A percentile compares a stretch with the other conserved stretches of the same genome.
phyloP scores from a whole-genome alignment of 2,329 filamentous ascomycete genomes.

The Curvularia sp. region DNA sequence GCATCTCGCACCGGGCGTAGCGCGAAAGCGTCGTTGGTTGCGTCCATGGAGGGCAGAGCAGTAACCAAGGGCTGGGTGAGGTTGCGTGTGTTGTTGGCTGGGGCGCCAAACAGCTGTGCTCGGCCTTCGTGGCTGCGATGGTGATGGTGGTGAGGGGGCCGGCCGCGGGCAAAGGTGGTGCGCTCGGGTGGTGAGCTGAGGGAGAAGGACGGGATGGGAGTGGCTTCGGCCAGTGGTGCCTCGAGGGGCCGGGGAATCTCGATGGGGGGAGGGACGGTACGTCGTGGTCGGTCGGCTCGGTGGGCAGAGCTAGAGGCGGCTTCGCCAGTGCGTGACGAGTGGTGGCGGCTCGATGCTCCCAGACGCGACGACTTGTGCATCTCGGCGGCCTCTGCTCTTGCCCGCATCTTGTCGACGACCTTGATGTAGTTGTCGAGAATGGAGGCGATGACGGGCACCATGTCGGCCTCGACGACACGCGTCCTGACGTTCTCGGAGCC shows the following conservation, averaged over 20 bases:
- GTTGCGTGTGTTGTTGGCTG: conserved; percentile 48
- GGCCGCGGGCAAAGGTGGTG: conserved; percentile 67
- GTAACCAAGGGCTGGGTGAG: conserved; percentile 72
- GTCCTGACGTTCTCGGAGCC: conserved; percentile 94
- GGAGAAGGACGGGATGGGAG: conserved; percentile 68
- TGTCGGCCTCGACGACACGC: conserved; percentile 95
- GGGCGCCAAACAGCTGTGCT: conserved; percentile 39
- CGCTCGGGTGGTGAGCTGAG: conserved; percentile 75
- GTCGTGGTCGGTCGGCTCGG: conserved; percentile 60
- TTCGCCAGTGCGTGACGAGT: conserved; percentile 52
- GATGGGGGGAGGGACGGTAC: conserved; percentile 85
- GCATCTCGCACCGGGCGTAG: conserved; percentile 83
- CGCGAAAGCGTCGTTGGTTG: conserved; percentile 70
- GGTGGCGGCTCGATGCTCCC: conserved; percentile 48
- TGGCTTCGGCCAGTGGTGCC: conserved; percentile 64
- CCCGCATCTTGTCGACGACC: conserved; percentile 88
- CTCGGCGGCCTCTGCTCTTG: conserved; percentile 81
- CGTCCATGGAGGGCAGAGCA: conserved; percentile 71
- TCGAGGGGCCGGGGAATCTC: conserved; percentile 68
- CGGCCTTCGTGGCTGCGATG: conserved; percentile 58
- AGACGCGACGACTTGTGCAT: conserved; percentile 65
- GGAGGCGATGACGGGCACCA: conserved; percentile 98
- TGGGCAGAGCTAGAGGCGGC: conserved; percentile 47
- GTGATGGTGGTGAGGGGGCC: conserved; percentile 60
- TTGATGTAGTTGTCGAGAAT: conserved; percentile 99